A percentile compares a stretch with the other conserved stretches of the same genome.
Conservation (phyloP, 108 stramenopile genomes). For the Skeletonema potamos region DNA sequence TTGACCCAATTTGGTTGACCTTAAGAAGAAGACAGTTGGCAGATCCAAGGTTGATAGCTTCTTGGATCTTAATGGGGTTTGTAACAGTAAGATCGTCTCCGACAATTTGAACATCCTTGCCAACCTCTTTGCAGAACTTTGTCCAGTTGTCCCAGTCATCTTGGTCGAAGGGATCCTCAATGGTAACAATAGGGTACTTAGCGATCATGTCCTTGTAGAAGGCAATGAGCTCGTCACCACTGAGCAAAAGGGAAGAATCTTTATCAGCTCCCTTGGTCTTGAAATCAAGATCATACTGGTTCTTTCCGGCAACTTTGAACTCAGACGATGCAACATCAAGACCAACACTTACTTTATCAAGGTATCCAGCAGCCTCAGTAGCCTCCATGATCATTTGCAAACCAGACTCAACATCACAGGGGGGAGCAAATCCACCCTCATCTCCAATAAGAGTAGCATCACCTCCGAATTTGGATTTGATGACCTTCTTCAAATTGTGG, state of each 20-base stretch:
- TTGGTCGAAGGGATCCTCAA: conserved; percentile 99
- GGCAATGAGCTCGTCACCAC: conserved; percentile 93
- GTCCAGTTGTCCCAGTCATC: conserved; percentile 99
- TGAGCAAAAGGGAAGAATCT: conserved; percentile 79
- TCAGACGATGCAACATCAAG: conserved; percentile 99
- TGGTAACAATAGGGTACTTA: conserved; percentile 98
- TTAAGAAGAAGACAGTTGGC: conserved; percentile 98
- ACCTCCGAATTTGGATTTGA: conserved; percentile 98
- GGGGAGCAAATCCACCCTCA: conserved; percentile 99
- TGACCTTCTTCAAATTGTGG: conserved; percentile 97
- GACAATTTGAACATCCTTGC: conserved; percentile 93
- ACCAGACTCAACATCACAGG: conserved; percentile 90
- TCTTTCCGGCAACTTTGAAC: conserved; percentile 94
- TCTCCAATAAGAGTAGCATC: conserved; percentile 99
- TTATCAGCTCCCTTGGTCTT: conserved; percentile 84
- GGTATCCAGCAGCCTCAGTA: conserved; percentile 92
- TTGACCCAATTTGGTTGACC: conserved; percentile 99
- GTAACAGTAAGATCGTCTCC: conserved; percentile 99
- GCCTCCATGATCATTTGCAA: conserved; percentile 99
- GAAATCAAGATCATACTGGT: conserved; percentile 98
- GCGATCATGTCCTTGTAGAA: conserved; percentile 90
- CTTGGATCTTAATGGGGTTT: conserved; percentile 94
- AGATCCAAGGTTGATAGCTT: conserved; percentile 90
- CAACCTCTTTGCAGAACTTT: conserved; percentile 88
- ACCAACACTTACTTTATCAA: conserved; percentile 94